Percentiles rank a stretch among this genome's conserved stretches.
Evolutionary conservation across 768 basidiomycete species (phyloP).

Genomic region (Suillus subaureus): DNA sequence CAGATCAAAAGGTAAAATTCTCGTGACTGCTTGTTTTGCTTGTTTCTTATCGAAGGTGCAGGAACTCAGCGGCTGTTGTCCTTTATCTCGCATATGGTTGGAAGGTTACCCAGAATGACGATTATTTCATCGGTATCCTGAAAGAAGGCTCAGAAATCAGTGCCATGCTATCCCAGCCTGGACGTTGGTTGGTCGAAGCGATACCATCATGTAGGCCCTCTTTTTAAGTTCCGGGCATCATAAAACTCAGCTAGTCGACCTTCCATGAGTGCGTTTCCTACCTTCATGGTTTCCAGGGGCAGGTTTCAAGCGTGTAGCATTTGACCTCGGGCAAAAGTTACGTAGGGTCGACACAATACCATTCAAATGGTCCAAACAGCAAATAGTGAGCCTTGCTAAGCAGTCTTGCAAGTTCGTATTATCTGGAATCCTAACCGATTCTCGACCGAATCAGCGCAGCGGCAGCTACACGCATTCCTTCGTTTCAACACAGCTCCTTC

Average conservation of each 20-base stretch:
- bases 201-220: background rate
- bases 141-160: background rate
- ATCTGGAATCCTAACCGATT: background rate
- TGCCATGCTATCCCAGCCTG: background rate
- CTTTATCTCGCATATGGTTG: conserved; percentile 3
- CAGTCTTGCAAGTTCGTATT: too few relatives aligned
- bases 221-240: background rate
- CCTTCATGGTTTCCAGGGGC: conserved; percentile 27
- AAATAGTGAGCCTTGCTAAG: conserved; percentile 16
- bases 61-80: background rate
- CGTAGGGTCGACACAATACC: conserved; percentile 14
- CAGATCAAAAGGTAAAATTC: background rate
- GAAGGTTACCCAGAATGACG: background rate
- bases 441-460: background rate
- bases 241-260: background rate
- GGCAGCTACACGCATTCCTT: background rate
- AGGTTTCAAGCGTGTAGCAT: conserved; percentile 19
- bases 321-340: conserved; percentile 13
- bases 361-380: conserved; percentile 15
- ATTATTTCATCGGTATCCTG: background rate
- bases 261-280: conserved; percentile 7
- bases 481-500: background rate
- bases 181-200: background rate
- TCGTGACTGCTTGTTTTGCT: background rate
- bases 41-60: background rate